Base-by-base conservation (phyloP, 345 rosid species). In the Pelargonium nanum region DNA sequence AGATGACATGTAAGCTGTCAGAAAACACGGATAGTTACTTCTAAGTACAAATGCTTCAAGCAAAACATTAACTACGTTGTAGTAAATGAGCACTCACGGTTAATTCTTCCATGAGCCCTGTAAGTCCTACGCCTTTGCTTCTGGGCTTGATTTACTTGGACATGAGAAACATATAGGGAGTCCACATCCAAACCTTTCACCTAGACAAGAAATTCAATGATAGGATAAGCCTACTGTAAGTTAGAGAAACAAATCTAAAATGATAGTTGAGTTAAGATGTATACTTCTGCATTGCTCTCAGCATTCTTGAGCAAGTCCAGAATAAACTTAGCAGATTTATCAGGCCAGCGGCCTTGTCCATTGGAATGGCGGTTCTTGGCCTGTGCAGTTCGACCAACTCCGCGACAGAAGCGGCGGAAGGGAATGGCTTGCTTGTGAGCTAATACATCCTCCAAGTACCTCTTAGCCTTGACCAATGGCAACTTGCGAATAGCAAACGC, bases 331-430 rank as follows among this genome's bases (percentile, higher is more conserved):
- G 77, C 84, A 22, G 84, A 80, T 56, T 80, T 80, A 2, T 40
- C 76, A 2, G 85, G 85, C 90, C 92, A 88, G 45, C 92, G 90
- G 19, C 90, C 93, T 78, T 89, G 93, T 24, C 93, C 93, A 51
- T 86, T 89, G 15, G 89, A 81, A 68, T 86, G 89, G 40, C 89
- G 79, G 68, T 80, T 89, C 72, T 89, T 89, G 8, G 85, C 94
- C 75, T 86, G 89, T 6, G 89, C 86, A 22, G 91, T 86, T 65
- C 94, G 72, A 45, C 91, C 96, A 26, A 84, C 85, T 51, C 96
- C 90, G 23, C 88, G 12, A 45, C 93, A 86, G 68, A 86, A 88
- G 44, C 86, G 83, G 1, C 82, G 70, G 83, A 88, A 88, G 12
- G 90, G 89, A 57, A 85, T 88, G 12, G 92, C 96, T 72, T 88